phyloP scores from a whole-genome alignment of 257 asterid genomes.

The Solanum lignicaule region DNA sequence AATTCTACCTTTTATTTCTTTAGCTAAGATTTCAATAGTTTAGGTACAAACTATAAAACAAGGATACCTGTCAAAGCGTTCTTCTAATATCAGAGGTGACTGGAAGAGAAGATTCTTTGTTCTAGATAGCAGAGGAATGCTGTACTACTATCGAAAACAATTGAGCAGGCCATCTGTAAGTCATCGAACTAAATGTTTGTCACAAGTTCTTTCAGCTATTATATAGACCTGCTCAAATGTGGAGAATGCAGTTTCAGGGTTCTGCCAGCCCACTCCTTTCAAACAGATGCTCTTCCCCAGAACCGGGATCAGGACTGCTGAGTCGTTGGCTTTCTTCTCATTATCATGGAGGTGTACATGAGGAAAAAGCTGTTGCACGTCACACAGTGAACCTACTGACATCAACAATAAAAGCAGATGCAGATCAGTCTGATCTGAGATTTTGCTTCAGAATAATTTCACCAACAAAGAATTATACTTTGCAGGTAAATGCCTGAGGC shows the following conservation, averaged over 20 bases:
- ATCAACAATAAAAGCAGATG: conserved; percentile 71
- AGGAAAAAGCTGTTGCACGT: conserved; percentile 63
- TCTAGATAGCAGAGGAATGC: conserved; percentile 63
- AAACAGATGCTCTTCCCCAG: conserved; percentile 45
- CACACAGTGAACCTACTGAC: conserved; percentile 76
- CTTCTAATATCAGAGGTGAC: conserved; percentile 79
- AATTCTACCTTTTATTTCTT: conserved; percentile 2
- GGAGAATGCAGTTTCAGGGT: conserved; percentile 39
- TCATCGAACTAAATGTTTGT: conserved; percentile 6
- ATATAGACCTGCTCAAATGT: conserved; percentile 15
- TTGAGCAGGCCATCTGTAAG: conserved; percentile 64
- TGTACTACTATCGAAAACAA: conserved; percentile 73
- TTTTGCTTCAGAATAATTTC: conserved; percentile 88
- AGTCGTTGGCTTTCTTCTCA: conserved; percentile 91
- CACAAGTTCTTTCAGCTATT: not conserved
- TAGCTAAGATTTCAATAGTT: conserved; percentile 56
- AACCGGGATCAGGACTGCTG: conserved; percentile 61
- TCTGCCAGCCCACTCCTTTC: conserved; percentile 29
- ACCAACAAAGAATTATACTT: conserved; percentile 70
- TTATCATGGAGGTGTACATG: conserved; percentile 79
- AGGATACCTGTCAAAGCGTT: conserved; percentile 68
- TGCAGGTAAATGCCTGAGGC: conserved; percentile 40
- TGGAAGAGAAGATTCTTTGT: conserved; percentile 91
- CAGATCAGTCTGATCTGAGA: conserved; percentile 72
- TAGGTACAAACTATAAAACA: conserved; percentile 88